Percentiles rank a stretch among this genome's conserved stretches.
phyloP scores from a whole-genome alignment of 2,329 filamentous ascomycete genomes.

The Beauveria sp. region DNA sequence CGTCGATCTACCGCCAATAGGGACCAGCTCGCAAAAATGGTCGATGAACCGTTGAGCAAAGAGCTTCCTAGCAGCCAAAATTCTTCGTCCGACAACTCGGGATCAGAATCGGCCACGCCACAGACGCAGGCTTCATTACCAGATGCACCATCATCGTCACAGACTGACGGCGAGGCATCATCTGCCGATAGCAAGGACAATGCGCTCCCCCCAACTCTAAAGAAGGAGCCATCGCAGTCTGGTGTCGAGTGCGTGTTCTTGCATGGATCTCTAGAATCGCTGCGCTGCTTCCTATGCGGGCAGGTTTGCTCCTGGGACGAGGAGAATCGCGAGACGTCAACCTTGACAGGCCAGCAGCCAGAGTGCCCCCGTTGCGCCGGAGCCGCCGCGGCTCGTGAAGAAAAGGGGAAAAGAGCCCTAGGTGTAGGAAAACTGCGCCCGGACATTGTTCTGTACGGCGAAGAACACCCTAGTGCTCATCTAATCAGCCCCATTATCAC shows the following conservation, averaged over 20 bases:
- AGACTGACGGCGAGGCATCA: slow-evolving; percentile 15
- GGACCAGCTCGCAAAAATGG: slow-evolving; percentile 29
- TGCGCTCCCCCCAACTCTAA: slow-evolving; percentile 3
- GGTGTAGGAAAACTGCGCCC: slow-evolving; percentile 62
- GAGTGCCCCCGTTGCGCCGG: slow-evolving; percentile 58
- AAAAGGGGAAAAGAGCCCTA: slow-evolving; percentile 58
- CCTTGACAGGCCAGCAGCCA: slow-evolving; percentile 56
- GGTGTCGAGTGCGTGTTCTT: slow-evolving; percentile 62
- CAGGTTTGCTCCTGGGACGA: slow-evolving; percentile 54
- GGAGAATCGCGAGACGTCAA: slow-evolving; percentile 42
- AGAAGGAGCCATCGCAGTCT: slow-evolving; percentile 23
- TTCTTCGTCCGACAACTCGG: slow-evolving; percentile 5
- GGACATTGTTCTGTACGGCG: slow-evolving; percentile 67
- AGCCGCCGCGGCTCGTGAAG: slow-evolving; percentile 54
- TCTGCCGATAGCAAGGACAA: slow-evolving; percentile 16
- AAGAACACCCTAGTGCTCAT: slow-evolving; percentile 62
- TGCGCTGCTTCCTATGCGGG: slow-evolving; percentile 57
- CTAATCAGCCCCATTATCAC: slow-evolving; percentile 61
- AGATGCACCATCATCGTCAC: background rate
- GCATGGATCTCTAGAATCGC: slow-evolving; percentile 57
- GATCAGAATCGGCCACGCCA: background rate
- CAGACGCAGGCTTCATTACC: background rate
- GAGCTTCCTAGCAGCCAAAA: slow-evolving; percentile 12
- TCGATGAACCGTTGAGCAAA: slow-evolving; percentile 23
- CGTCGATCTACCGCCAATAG: slow-evolving; percentile 33